phyloP scores from a whole-genome alignment of 2,329 filamentous ascomycete genomes.

The Dothideomycetidae sp. region DNA sequence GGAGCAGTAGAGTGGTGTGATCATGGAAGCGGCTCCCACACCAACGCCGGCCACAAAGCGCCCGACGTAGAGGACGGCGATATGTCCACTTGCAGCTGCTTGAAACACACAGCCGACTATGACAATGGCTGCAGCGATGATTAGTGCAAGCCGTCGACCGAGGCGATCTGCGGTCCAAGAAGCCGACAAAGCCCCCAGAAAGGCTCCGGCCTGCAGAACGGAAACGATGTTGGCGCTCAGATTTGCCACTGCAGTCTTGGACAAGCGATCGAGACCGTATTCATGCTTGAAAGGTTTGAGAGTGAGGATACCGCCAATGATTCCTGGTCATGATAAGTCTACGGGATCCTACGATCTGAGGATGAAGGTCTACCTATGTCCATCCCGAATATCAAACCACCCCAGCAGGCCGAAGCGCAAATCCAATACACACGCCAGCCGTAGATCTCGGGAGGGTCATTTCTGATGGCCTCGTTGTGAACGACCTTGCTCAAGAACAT shows the following conservation, averaged over 20 bases:
- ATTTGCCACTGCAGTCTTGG: slow-evolving; percentile 34
- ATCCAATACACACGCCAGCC: slow-evolving; percentile 54
- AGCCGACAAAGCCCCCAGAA: slow-evolving; percentile 47
- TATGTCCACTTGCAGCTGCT: slow-evolving; percentile 43
- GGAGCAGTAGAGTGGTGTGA: slow-evolving; percentile 44
- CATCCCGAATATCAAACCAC: slow-evolving; percentile 53
- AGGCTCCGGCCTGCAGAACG: slow-evolving; percentile 55
- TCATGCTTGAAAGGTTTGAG: slow-evolving; percentile 46
- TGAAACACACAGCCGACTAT: slow-evolving; percentile 51
- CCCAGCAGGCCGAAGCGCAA: slow-evolving; percentile 52
- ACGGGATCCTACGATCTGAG: not conserved
- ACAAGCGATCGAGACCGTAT: slow-evolving; percentile 33
- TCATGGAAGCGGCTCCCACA: slow-evolving; percentile 39
- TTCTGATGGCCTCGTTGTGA: slow-evolving; percentile 57
- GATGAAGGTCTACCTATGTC: slow-evolving; percentile 36
- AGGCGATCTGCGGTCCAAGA: slow-evolving; percentile 40
- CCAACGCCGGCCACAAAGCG: slow-evolving; percentile 44
- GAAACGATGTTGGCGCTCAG: slow-evolving; percentile 55
- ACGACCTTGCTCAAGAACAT: slow-evolving; percentile 41
- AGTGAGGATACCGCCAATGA: slow-evolving; percentile 52
- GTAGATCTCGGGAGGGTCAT: slow-evolving; percentile 53
- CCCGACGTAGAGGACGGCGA: slow-evolving; percentile 52
- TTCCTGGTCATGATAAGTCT: slow-evolving; percentile 17
- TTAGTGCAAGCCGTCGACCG: slow-evolving; percentile 42
- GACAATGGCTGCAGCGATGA: slow-evolving; percentile 43